Evolutionary conservation across 1,284 basidiomycete genomes (phyloP).

Genomic region (Trichosporon ovoides): DNA sequence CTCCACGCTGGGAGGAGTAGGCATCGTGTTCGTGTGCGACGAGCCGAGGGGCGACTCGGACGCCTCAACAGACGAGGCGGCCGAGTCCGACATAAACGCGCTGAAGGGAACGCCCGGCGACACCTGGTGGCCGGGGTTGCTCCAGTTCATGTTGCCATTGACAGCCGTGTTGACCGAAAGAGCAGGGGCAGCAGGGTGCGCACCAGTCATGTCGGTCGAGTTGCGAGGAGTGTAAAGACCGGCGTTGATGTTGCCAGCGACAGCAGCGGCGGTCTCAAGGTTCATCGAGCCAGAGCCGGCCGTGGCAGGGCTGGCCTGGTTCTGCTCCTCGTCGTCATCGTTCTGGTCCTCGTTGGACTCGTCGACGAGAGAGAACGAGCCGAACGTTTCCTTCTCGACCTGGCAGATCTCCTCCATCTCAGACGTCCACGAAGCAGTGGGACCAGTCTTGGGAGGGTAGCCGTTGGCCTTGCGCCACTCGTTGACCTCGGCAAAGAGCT

Average conservation of each 20-base stretch:
- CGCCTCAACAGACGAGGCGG: constrained; percentile 20
- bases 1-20: constrained; percentile 29
- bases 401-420: constrained; percentile 43
- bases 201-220: constrained; percentile 25
- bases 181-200: constrained; percentile 7
- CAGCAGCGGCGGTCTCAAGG: constrained; percentile 21
- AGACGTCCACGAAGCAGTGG: constrained; percentile 46
- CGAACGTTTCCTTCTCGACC: constrained; percentile 49
- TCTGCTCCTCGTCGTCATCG: constrained; percentile 34
- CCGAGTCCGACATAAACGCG: constrained; percentile 30
- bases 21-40: constrained; percentile 18
- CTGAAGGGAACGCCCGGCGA: constrained; percentile 21
- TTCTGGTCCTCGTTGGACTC: constrained; percentile 34
- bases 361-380: constrained; percentile 39
- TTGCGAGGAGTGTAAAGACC: constrained; percentile 33
- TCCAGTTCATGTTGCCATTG: not conserved
- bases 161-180: constrained; percentile 8
- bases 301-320: not conserved
- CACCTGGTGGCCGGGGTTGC: constrained; percentile 15
- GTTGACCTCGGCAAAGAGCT: constrained; percentile 74
- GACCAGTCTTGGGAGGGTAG: constrained; percentile 58
- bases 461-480: constrained; percentile 72
- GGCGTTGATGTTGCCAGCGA: constrained; percentile 17
- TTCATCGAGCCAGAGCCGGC: constrained; percentile 15
- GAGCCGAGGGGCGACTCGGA: constrained; percentile 25